Evolutionary conservation across 2,329 filamentous ascomycete species (phyloP).

Genomic region (Neofusicoccum parvum): DNA sequence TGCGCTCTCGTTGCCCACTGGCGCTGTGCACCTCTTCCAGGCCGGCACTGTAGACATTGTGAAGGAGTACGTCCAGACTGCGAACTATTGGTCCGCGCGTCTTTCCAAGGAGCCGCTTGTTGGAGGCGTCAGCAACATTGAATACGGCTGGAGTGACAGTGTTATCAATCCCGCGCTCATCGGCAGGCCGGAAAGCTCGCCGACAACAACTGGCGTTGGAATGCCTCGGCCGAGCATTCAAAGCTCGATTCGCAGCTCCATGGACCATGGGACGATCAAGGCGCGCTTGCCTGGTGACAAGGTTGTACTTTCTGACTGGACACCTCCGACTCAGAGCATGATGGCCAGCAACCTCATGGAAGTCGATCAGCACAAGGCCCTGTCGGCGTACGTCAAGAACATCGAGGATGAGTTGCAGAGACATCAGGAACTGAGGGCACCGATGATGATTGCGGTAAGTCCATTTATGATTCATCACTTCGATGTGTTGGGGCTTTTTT

Average conservation of each 20-base stretch:
- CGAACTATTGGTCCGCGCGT: conserved; percentile 96
- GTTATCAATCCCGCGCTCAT: conserved; percentile 63
- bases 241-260: conserved; percentile 62
- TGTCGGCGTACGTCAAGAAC: conserved; percentile 77
- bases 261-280: conserved; percentile 60
- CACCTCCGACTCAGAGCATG: conserved; percentile 86
- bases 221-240: conserved; percentile 60
- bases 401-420: conserved; percentile 83
- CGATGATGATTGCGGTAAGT: conserved; percentile 78
- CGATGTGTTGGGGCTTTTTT: background rate
- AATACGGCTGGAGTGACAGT: conserved; percentile 92
- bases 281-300: conserved; percentile 81
- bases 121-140: conserved; percentile 93
- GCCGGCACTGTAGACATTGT: conserved; percentile 94
- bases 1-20: conserved; percentile 87
- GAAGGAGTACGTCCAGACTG: conserved; percentile 88
- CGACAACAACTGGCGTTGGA: conserved; percentile 39
- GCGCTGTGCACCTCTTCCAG: conserved; percentile 97
- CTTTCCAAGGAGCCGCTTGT: conserved; percentile 91
- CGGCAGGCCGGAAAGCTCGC: conserved; percentile 43
- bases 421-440: conserved; percentile 84
- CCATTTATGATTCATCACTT: background rate
- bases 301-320: conserved; percentile 83
- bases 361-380: conserved; percentile 74
- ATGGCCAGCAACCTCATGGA: conserved; percentile 78